Evolutionary conservation across 2,329 filamentous ascomycete species (phyloP), one percentile per base, ranked within the genome.

Genomic region (Beauveria sp.): DNA sequence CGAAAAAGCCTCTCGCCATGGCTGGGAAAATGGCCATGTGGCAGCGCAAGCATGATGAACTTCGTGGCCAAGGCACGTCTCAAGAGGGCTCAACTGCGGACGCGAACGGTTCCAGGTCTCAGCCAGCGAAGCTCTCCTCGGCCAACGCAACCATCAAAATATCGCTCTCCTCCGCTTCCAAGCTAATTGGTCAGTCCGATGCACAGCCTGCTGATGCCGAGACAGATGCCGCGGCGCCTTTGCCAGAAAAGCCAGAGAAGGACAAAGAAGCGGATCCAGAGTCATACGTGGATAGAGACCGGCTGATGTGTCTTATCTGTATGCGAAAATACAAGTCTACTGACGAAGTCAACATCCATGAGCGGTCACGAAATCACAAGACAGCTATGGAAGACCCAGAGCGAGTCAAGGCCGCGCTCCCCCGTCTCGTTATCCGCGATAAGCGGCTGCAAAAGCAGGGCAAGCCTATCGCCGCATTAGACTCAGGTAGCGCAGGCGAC

Each of bases 281-380:
- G 6, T 87, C 85, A 0, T 90, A 83, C 65, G 81, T 84, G 6
- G 86, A 90, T 63, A 73, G 79, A 24, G 79, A 79, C 2, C 79
- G 73, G 40, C 66, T 79, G 18, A 75, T 75, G 72, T 79, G 77
- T 60, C 68, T 78, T 22, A 72, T 79, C 55, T 79, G 77, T 64
- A 77, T 77, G 75, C 75, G 75, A 66, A 77, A 77, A 62, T 79
- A 78, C 69, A 78, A 78, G 62, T 76, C 74, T 1, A 58, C 73
- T 4, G 75, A 77, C 24, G 75, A 79, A 59, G 71, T 78, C 34
- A 67, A 74, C 64, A 75, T 73, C 8, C 77, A 79, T 66, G 75
- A 78, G 61, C 73, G 70, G 58, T 78, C 75, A 1, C 70, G 72
- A 12, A 77, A 77, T 45, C 77, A 79, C 65, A 74, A 73, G 55